Base-by-base conservation (phyloP, 164 flowering plant species). In the Stephania cephalantha region DNA sequence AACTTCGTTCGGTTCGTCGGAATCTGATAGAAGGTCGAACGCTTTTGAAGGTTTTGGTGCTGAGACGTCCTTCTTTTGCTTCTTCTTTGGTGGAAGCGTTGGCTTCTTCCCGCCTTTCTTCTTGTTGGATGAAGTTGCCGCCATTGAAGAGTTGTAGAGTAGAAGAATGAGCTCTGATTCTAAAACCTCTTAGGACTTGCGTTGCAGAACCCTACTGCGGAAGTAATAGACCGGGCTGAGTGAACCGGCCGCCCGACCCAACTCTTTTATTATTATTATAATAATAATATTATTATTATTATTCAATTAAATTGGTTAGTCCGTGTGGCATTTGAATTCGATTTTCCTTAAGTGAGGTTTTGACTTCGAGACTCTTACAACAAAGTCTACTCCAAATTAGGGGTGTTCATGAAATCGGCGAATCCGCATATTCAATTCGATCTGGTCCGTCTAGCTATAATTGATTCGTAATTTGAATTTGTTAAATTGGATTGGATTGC, bases 51-150 rank as follows among this genome's bases (percentile, higher is more conserved):
- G 79, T 53, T 83, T 84, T 30, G 46, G 76, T 5, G 78, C 46
- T 72, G 77, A 66, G 25, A 63, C 8, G 15, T 70, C 79, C 46
- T 74, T 75, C 76, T 78, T 85, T 35, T 79, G 86, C 82, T 84
- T 84, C 81, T 85, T 87, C 31, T 73, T 72, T 0, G 80, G 63
- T 7, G 83, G 83, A 46, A 76, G 72, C 7, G 73, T 80, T 20
- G 61, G 77, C 2, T 75, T 20, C 13, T 81, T 83, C 20, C 65
- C 46, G 5, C 79, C 81, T 68, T 80, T 85, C 17, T 83, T 83
- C 82, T 78, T 85, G n/a, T 17, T 76, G 20, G 74, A 45, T 1
- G 80, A 74, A 29, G 64, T 15, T 58, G 74, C 65, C 15, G 73
- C 86, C 88, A 86, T 86, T 68, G 5, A n/a, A 72, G 42, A 35